Evolutionary conservation across 2,329 filamentous ascomycete genomes (phyloP).

Genomic region (Talaromyces marneffei): DNA sequence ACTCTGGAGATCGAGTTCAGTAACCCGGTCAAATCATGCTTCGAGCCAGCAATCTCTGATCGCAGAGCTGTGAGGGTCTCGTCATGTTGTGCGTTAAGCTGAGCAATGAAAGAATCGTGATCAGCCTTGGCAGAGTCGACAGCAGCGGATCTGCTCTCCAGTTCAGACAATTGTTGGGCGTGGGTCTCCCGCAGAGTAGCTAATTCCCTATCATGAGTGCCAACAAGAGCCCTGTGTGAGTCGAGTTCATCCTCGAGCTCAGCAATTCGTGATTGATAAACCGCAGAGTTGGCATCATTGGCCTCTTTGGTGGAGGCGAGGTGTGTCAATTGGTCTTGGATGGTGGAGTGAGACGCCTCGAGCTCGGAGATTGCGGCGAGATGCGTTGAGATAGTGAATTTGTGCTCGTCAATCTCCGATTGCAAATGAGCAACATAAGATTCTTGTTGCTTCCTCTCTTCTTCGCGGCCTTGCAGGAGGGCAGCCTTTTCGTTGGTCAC

Average conservation of each 20-base stretch:
- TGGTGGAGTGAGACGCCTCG: slow-evolving; percentile 63
- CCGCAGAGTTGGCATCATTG: slow-evolving; percentile 46
- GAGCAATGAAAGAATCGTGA: slow-evolving; percentile 32
- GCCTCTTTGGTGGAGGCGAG: slow-evolving; percentile 56
- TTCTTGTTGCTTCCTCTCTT: slow-evolving; percentile 53
- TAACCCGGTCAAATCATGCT: slow-evolving; percentile 60
- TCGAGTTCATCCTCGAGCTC: slow-evolving; percentile 55
- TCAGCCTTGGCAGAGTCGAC: slow-evolving; percentile 25
- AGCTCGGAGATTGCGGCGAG: slow-evolving; percentile 64
- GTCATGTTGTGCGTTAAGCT: slow-evolving; percentile 57
- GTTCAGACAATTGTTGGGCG: slow-evolving; percentile 36
- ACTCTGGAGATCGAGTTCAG: slow-evolving; percentile 52
- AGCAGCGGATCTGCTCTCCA: slow-evolving; percentile 18
- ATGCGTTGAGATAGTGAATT: slow-evolving; percentile 64
- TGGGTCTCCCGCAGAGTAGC: slow-evolving; percentile 51
- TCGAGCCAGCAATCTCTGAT: slow-evolving; percentile 58
- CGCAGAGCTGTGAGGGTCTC: slow-evolving; percentile 55
- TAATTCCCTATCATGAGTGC: slow-evolving; percentile 31
- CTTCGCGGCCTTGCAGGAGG: slow-evolving; percentile 43
- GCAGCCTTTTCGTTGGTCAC: slow-evolving; percentile 31
- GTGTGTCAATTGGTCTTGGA: slow-evolving; percentile 63
- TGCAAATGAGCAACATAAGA: slow-evolving; percentile 59
- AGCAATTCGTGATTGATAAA: slow-evolving; percentile 40
- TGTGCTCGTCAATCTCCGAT: slow-evolving; percentile 74
- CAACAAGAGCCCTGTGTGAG: slow-evolving; percentile 45